Conservation (phyloP, 2,329 filamentous ascomycete genomes). For the Trichoderma cornu-damae region DNA sequence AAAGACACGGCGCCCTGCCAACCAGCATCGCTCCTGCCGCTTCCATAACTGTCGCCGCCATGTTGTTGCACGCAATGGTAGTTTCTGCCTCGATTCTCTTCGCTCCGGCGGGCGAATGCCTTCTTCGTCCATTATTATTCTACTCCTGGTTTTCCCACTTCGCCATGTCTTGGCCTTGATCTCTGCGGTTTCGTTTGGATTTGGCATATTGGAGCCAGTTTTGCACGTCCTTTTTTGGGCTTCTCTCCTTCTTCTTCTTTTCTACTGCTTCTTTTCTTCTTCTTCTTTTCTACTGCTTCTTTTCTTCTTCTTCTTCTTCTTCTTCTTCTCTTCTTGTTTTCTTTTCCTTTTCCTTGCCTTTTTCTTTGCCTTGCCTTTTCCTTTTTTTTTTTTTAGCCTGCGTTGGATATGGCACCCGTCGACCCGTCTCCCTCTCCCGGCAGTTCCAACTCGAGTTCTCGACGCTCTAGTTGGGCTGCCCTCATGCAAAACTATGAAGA, state of each 20-base stretch:
- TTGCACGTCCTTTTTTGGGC: constrained; percentile 29
- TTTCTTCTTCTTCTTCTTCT: constrained; percentile 30
- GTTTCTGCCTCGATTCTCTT: not conserved
- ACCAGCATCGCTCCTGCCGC: not conserved
- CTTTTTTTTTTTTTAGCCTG: constrained; percentile 25
- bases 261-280: constrained; percentile 30
- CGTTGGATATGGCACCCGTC: constrained; percentile 34
- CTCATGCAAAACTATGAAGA: constrained; percentile 14
- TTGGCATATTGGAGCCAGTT: constrained; percentile 1
- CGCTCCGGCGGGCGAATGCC: not conserved
- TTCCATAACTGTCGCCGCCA: not conserved
- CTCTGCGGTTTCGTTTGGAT: not conserved
- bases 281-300: too few species aligned
- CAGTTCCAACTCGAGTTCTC: constrained; percentile 10
- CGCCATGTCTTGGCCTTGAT: constrained; percentile 36
- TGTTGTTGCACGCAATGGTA: not conserved
- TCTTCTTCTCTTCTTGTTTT: constrained; percentile 28
- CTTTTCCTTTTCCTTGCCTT: constrained; percentile 25
- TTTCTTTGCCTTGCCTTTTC: too few species aligned
- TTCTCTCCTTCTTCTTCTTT: constrained; percentile 28
- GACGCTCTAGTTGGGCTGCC: constrained; percentile 16
- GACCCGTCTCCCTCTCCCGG: constrained; percentile 24
- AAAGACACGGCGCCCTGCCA: not conserved
- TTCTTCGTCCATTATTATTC: constrained; percentile 18
- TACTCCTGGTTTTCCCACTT: constrained; percentile 27